Base-by-base conservation (phyloP, 176 grass and related monocot genomes). In the Canna indica region DNA sequence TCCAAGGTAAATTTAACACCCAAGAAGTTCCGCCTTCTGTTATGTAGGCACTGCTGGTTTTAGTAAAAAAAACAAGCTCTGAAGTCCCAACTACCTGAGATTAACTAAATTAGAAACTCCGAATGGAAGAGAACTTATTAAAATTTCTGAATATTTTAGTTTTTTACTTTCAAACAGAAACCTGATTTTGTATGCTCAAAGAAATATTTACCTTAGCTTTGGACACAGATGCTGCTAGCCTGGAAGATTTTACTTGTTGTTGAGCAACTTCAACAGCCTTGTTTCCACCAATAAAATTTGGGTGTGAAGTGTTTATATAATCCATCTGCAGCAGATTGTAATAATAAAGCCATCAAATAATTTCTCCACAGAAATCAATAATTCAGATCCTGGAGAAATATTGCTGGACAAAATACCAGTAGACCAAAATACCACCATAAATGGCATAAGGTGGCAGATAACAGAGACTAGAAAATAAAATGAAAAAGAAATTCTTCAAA, bases 291-390 rank as follows among this genome's bases (percentile, higher is more conserved):
- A 99, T 83, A 79, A 99, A 99, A 82, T 82, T 86, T 67, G 94
- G 94, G 57, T 99, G 94, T 17, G 94, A 90, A 47, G 94, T 99
- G 59, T 99, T 99, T 81, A 99, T 99, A 79, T 99, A 99, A 78
- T 99, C 94, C 62, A 85, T 86, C 94, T 99, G 86, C 79, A 59
- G 25, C 24, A 70, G 11, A 69, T 68, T 39, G 11, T 24, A 22
- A 17, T 20, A 42, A 39, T 67, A 24, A 67, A 39, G 24, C 26
- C 58, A 29, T 60, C 27, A 31, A 3, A 50, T 50, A 46, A 14
- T 46, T 46, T 14, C 15, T 58, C 24, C 27, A 60, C 24, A n/a
- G n/a, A 30, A 60, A 60, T 11, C 57, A 66, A 18, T 36, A 35
- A 36, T 20, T 33, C 0, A 22, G 3, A 36, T 36, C 34, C 11